These are phyloP conservation scores for Symbiodinium pilosum DNA, from an alignment of 73 alveolate genomes.

Conservation along the genomic window DNA sequence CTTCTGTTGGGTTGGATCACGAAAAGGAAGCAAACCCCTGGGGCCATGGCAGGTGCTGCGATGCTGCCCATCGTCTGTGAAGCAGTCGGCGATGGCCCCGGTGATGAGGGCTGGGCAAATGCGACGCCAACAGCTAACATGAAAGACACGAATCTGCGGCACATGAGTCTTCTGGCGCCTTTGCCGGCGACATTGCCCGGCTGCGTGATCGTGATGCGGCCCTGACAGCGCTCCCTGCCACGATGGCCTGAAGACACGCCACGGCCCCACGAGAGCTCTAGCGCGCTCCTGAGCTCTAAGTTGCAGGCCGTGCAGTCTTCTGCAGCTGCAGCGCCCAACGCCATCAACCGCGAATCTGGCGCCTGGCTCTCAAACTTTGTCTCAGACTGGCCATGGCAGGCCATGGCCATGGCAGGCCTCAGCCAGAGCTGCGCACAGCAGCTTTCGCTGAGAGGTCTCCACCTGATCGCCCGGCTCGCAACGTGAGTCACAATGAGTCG, in stretches of 20 bases:
- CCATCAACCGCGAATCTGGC: conserved; percentile 69
- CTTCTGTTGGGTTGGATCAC: neutral
- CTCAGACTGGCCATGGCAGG: too few species aligned
- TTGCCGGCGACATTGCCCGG: conserved; percentile 57
- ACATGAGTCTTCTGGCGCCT: neutral
- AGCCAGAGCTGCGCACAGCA: conserved; percentile 65
- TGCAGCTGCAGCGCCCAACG: conserved; percentile 75
- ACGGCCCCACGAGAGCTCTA: neutral
- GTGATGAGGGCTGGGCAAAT: neutral
- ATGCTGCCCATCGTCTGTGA: neutral
- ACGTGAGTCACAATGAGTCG: too few species aligned
- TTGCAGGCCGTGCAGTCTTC: conserved; percentile 4
- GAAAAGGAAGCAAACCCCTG: too few species aligned
- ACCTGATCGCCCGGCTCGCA: too few species aligned
- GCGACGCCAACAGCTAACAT: neutral
- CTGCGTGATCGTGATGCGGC: conserved; percentile 63
- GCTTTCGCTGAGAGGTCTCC: conserved; percentile 48
- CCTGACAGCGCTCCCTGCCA: conserved; percentile 52
- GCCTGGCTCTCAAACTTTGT: neutral
- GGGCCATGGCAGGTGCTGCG: neutral
- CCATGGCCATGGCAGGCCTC: too few species aligned
- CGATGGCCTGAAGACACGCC: neutral
- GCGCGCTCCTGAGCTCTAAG: too few species aligned
- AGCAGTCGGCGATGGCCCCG: neutral
- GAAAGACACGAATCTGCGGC: neutral